Base-by-base conservation (phyloP, 2,329 filamentous ascomycete species). In the Phialocephala subalpina region DNA sequence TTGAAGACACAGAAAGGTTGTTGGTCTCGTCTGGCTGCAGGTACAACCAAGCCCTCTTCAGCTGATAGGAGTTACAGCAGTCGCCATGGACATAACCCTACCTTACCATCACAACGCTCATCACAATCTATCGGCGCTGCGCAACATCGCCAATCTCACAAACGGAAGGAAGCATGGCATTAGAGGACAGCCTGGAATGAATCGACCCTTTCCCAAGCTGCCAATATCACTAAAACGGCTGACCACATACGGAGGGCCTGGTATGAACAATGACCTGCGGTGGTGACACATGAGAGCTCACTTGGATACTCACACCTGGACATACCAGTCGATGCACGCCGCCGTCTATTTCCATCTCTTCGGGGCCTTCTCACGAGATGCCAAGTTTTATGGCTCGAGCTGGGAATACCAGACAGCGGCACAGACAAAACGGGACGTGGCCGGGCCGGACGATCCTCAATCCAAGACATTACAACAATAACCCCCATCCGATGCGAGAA, bases 381-480 rank as follows among this genome's bases (percentile, higher is more conserved):
- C 66, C 68, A 66, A 65, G 66, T 70, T 70, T 69, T 62, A 70
- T 70, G 63, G 68, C 64, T 66, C 61, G 57, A 65, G 60, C 63
- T 40, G 35, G 60, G 62, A 25, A 53, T 35, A 52, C 38, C 38
- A 59, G 64, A 62, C 55, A 64, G 64, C 61, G 59, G 62, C 64
- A 68, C 61, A 65, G 49, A 29, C 53, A 64, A 52, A 63, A 64
- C 59, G 64, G 53, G 33, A 18, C 55, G 27, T 55, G 58, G 56
- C 59, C 59, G 58, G 42, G 35, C 60, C 61, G 47, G 60, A 52
- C 58, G 38, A 58, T 58, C 49, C 35, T 58, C 29, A 9, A 58
- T 38, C 29, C 45, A 57, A 58, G 36, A 36, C 25, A 25, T 52
- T 27, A 20, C 40, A 56, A 38, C 18, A 11, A 9, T 55, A 18